Conservation (phyloP, 148 eudicot genomes). For the Arctostaphylos glauca region DNA sequence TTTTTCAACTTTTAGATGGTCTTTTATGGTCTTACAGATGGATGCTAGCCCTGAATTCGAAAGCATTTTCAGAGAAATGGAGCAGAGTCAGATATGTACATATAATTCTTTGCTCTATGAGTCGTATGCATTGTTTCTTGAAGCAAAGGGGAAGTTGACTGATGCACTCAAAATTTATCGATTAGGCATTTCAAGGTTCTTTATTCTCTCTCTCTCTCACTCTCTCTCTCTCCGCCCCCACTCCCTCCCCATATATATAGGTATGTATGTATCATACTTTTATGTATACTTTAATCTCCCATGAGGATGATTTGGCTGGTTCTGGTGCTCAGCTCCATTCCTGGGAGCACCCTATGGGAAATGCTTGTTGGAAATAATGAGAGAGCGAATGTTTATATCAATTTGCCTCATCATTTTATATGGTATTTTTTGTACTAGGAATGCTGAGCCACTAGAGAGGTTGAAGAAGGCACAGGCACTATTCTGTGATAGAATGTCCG, state of each 20-base stretch:
- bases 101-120: conserved; percentile 52
- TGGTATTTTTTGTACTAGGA: conserved; percentile 38
- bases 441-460: conserved; percentile 83
- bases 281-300: no score
- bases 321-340: no score
- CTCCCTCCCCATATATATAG: neutral
- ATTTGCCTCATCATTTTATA: neutral
- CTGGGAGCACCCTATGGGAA: no score
- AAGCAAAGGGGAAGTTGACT: conserved; percentile 57
- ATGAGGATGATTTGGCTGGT: no score
- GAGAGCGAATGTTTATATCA: neutral
- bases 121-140: conserved; percentile 59
- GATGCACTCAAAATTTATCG: conserved; percentile 66
- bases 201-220: neutral
- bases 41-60: conserved; percentile 18
- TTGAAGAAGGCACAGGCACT: conserved; percentile 63
- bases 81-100: conserved; percentile 15
- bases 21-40: conserved; percentile 13
- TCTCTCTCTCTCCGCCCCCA: neutral
- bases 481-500: conserved; percentile 60
- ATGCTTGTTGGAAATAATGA: no score
- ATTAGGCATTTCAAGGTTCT: conserved; percentile 79
- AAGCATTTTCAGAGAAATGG: conserved; percentile 17
- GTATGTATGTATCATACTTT: neutral
- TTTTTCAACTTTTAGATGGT: neutral